Base-by-base conservation (phyloP, 2,329 filamentous ascomycete species). In the Blastomyces emzantsi region DNA sequence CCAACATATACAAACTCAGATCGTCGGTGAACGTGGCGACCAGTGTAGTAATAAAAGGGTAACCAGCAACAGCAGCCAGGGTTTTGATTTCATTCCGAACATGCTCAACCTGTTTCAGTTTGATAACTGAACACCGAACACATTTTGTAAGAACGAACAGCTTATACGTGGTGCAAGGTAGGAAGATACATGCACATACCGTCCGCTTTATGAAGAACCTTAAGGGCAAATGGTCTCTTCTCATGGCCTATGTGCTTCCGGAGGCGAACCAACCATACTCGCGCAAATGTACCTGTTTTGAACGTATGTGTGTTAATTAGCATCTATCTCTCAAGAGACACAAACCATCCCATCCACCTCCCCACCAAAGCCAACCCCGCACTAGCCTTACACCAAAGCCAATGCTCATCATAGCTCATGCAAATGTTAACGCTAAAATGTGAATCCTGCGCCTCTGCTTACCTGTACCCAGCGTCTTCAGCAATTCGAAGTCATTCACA, bases 71-170 rank as follows among this genome's bases (percentile, higher is more conserved):
- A 47, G 82, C 82, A 43, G 82, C 81, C 25, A 88, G 81, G 45
- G 85, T 82, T 69, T 84, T 85, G 69, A 85, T 81, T 76, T 88
- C 85, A 74, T 87, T 87, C 67, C 84, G 82, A 58, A 87, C 85
- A 75, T 87, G 85, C 75, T 87, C 85, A 66, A 88, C 84, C 70
- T 88, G 85, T 78, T 88, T 87, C 69, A 87, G 76, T 64, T 85
- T 83, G 70, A 82, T 79, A 62, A 82, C 80, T 80, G 64, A 60
- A 58, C 22, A 30, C n/a, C 52, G 39, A 47, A 33, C 39, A 59
- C 9, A 28, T 45, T n/a, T 13, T 7, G 45, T 55, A 19, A 55
- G 61, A 13, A 61, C 7, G 13, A 59, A 61, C 64, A 59, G 43
- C 43, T 36, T 65, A 64, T 68, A 62, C 22, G 17, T 54, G 36